Evolutionary conservation across 345 rosid genomes (phyloP), one percentile per base, ranked within the genome.

Genomic region (Geranium brycei): DNA sequence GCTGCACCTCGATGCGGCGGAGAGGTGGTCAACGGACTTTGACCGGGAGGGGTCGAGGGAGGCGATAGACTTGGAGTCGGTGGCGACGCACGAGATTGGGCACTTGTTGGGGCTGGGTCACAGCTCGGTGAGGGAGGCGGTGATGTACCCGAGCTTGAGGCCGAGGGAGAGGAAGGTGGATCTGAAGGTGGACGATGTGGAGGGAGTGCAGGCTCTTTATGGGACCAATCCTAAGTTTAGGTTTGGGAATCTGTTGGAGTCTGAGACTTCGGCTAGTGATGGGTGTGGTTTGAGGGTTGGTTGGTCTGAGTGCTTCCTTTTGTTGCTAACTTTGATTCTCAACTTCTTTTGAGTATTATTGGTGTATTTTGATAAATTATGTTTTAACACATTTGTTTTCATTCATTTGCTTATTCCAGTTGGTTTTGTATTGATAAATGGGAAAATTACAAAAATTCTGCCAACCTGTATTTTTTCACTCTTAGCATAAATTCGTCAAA

Each of bases 31-130:
- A 51, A 68, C 82, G 14, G 96, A 89, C 69, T 89, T 87, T 18
- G 66, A 16, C 1, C 6, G 4, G 40, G 84, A 87, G 70, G 80
- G 81, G 73, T 89, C 95, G 15, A 65, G 69, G 30, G 83, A 76
- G 11, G 98, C 98, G 6, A 76, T 91, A 4, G 92, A 91, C 76
- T 66, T 89, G 67, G 98, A 91, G 62, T 91, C 98, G 1, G 96
- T 88, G 6, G 96, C 87, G 12, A 74, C 84, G 59, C 95, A 87
- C 58, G 98, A 91, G 76, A 91, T 89, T 0, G 98, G 98, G 16
- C 95, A 91, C 68, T 64, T 87, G 78, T 64, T 85, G 53, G 96
- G 98, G 31, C 61, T 91, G 64, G 81, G 80, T 0, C 96, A 89
- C 68, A 74, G 81, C 38, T 65, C 83, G 8, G 86, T 74, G 6